A percentile compares a stretch with the other conserved stretches of the same genome.
Evolutionary conservation across 176 grass and related monocot genomes (phyloP).

Genomic region (Otatea glauca): DNA sequence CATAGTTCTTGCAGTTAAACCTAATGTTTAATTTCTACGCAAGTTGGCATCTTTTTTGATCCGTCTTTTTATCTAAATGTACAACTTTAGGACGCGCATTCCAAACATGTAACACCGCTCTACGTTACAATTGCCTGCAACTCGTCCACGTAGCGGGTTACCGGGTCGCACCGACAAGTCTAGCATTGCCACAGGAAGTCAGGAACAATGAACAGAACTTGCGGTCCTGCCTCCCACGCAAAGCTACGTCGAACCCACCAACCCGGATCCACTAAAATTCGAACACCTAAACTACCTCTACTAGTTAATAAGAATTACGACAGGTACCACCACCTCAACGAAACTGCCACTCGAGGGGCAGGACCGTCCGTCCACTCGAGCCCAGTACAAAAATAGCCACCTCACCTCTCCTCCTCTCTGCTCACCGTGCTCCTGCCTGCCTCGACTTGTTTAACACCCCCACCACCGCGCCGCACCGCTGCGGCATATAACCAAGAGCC

Average conservation of each 20-base stretch:
- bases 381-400: not conserved
- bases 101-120: not conserved
- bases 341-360: not conserved
- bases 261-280: not conserved
- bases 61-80: no score
- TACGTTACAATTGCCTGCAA: no score
- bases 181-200: not conserved
- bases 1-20: no score
- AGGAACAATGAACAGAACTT: not conserved
- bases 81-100: no score
- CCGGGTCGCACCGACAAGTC: not conserved
- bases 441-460: conserved; percentile 4
- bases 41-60: no score
- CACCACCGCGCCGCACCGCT: not conserved
- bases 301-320: accelerated
- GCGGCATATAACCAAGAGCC: conserved; percentile 28
- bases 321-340: not conserved
- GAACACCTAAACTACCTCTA: not conserved
- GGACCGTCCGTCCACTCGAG: conserved; percentile 29
- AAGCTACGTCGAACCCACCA: conserved; percentile 1
- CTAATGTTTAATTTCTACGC: no score
- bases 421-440: conserved; percentile 19
- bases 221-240: not conserved
- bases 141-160: not conserved
- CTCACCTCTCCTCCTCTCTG: not conserved